Conservation (phyloP, 305 asterid genomes). For the Rubia balearica region DNA sequence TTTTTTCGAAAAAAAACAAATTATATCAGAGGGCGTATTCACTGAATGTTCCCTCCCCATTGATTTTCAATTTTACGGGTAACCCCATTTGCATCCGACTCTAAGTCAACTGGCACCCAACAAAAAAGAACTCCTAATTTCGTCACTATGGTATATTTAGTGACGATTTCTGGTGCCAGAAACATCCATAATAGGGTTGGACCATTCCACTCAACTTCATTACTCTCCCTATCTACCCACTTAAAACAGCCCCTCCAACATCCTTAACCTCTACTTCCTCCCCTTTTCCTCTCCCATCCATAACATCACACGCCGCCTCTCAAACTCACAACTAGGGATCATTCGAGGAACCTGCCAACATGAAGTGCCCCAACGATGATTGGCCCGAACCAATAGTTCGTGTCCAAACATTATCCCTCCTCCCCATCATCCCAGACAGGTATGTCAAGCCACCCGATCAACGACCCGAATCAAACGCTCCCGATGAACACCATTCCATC, state of each 20-base stretch:
- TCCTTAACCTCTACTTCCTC: constrained; percentile 1
- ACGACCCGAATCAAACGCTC: constrained; percentile 24
- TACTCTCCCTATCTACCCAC: neutral
- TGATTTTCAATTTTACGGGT: too few species aligned
- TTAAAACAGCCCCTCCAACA: neutral
- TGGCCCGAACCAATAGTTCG: constrained; percentile 88
- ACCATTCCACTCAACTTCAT: neutral
- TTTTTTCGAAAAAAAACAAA: too few species aligned
- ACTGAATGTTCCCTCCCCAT: too few species aligned
- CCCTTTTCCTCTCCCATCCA: neutral
- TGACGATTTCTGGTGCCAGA: too few species aligned
- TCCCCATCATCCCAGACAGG: constrained; percentile 34
- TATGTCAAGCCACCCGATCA: constrained; percentile 48
- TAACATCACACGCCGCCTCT: neutral
- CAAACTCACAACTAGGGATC: neutral
- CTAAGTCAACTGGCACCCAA: too few species aligned
- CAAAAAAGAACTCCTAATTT: too few species aligned
- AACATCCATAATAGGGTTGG: neutral
- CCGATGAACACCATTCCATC: neutral
- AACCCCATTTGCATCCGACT: too few species aligned
- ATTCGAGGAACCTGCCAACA: neutral
- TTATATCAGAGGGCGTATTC: too few species aligned
- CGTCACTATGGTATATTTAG: too few species aligned
- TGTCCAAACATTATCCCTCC: constrained; percentile 62
- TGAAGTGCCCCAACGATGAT: constrained; percentile 25